Base-by-base conservation (phyloP, 306 rosid species). In the Gastrolobium bilobum region DNA sequence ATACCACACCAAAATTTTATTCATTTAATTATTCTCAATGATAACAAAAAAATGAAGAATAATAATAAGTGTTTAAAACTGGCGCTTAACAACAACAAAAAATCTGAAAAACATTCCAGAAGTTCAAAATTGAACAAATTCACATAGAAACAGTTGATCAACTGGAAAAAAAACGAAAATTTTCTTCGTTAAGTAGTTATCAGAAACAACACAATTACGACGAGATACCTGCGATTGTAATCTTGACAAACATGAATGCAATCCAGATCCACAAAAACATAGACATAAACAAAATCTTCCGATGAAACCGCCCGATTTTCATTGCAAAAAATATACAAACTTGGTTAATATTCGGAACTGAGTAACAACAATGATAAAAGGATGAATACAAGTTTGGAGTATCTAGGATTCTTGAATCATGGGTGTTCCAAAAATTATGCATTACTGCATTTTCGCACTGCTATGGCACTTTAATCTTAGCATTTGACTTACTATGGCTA, bases 191-290 rank as follows among this genome's bases (percentile, higher is more conserved):
- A 63, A 35, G 6, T 42, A 35, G 52, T 4, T 4, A 37, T 46
- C 50, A 35, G 20, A n/a, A 15, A 57, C 7, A 13, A 7, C 75
- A 39, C n/a, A 40, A 2, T 26, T 11, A 78, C 6, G 35, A 34
- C 29, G 20, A 68, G n/a, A 46, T 47, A 35, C 4, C 30, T 43
- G 38, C 47, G 38, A 5, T 48, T 47, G 2, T 9, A 5, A 77
- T n/a, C 30, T 51, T 52, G 0, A 65, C 65, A 37, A 62, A 26
- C 33, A 58, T 7, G 6, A 73, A 66, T 48, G 4, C 4, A 76
- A 68, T 68, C 71, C 58, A 10, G 81, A 81, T 75, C 71, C 68
- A 4, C 61, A 51, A 59, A 65, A 66, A 48, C 20, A 5, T 33
- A 51, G 3, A 1, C 7, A 11, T 8, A 39, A 81, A 29, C 52